Base-by-base conservation (phyloP, 1,284 basidiomycete genomes). In the Cronartium ribicola region DNA sequence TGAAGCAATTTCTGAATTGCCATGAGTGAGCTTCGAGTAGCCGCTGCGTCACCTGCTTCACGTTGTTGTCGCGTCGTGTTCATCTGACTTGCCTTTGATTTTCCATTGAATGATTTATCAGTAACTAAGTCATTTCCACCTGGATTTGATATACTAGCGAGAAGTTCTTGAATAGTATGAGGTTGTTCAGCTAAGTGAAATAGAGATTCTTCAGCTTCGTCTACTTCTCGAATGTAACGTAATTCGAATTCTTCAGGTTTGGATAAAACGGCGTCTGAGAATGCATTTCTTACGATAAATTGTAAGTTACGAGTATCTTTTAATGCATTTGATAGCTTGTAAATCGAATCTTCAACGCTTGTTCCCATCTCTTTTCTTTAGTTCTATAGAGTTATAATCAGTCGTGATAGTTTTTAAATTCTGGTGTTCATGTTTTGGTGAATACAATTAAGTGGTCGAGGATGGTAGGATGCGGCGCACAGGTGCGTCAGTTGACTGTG, bases 231-330 rank as follows among this genome's bases (percentile, higher is more conserved):
- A 14, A 74, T 66, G 36, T 48, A 74, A 36, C 36, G 39, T 13
- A 29, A 41, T 63, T 74, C 72, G 36, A 74, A 74, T 63, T 74
- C 59, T 11, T 74, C 72, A 40, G 59, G 62, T 20, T 57, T 51
- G 4, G 66, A 64, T 39, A 74, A 46, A n/a, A 46, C 72, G 20
- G 64, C 57, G 40, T 22, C 36, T 20, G 63, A 59, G 37, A 74
- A 66, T 40, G 72, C 17, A 22, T 44, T 48, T 22, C 66, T 40
- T 39, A 74, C 40, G 39, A 29, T 51, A 61, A 73, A 66, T 20
- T 73, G 55, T 29, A 73, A 22, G 8, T 60, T 20, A 2, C 63
- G 48, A 29, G 65, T 66, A 44, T 73, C 51, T 11, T 29, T 57
- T 36, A 73, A 46, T 20, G 63, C 59, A 14, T 22, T 51, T 11